These are phyloP conservation scores for Populus davidiana DNA, from an alignment of 345 rosid genomes.

Conservation along the genomic window DNA sequence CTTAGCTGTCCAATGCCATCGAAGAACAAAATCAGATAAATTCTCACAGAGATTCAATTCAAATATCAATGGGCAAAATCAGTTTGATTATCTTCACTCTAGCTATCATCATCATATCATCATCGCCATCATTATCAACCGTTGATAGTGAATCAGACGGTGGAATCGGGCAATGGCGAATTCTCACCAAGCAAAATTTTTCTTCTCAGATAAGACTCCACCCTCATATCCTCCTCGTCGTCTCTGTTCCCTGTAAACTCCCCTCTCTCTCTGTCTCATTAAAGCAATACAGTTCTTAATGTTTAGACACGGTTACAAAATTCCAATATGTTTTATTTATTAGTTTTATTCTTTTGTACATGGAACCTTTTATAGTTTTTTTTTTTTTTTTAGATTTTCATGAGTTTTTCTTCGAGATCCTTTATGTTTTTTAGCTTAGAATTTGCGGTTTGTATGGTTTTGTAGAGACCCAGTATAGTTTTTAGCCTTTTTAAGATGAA, in stretches of 20 bases:
- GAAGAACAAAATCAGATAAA: too few species aligned
- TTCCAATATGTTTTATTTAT: too few species aligned
- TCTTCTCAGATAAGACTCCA: conserved; percentile 81
- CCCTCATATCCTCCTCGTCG: conserved; percentile 65
- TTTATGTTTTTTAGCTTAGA: too few species aligned
- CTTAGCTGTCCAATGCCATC: too few species aligned
- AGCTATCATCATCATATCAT: background rate
- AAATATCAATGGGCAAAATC: background rate
- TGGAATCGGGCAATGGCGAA: conserved; percentile 51
- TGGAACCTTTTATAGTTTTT: background rate
- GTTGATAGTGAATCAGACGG: background rate
- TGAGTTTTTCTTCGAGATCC: too few species aligned
- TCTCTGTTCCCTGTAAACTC: conserved; percentile 66
- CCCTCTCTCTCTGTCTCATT: background rate
- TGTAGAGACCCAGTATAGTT: too few species aligned
- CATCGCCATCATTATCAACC: background rate
- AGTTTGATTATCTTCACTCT: background rate
- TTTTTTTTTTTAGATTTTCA: too few species aligned
- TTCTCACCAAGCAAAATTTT: conserved; percentile 66
- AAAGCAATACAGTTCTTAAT: too few species aligned
- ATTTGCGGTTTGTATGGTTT: too few species aligned
- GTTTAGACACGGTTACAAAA: too few species aligned
- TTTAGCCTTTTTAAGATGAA: too few species aligned
- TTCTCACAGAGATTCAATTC: background rate
- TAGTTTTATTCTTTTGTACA: background rate